phyloP scores from a whole-genome alignment of 805 yeast genomes.

The Ogataea allantospora region DNA sequence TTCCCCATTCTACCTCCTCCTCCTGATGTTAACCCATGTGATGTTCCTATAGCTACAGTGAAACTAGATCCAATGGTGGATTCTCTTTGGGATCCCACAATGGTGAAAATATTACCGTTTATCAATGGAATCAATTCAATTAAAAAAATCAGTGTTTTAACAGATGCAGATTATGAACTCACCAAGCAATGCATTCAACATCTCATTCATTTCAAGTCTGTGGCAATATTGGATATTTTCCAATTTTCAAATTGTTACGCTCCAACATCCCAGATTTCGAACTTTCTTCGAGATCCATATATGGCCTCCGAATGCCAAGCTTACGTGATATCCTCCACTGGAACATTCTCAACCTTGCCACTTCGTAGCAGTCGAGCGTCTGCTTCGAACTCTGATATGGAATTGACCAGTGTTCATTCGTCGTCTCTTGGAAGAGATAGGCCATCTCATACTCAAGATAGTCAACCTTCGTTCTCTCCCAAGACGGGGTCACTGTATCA shows the following conservation, averaged over 20 bases:
- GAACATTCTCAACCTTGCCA: slow-evolving; percentile 36
- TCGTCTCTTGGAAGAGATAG: slow-evolving; percentile 13
- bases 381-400: slow-evolving; percentile 25
- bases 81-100: slow-evolving; percentile 95
- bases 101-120: slow-evolving; percentile 81
- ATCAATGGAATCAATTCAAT: slow-evolving; percentile 89
- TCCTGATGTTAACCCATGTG: slow-evolving; percentile 68
- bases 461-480: slow-evolving; percentile 15
- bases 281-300: slow-evolving; percentile 59
- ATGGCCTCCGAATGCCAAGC: slow-evolving; percentile 84
- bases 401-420: slow-evolving; percentile 21
- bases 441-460: slow-evolving; percentile 9
- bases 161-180: slow-evolving; percentile 74
- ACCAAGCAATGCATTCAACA: slow-evolving; percentile 90
- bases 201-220: slow-evolving; percentile 83
- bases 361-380: slow-evolving; percentile 30
- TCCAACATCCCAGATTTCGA: slow-evolving; percentile 73
- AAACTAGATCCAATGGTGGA: slow-evolving; percentile 71
- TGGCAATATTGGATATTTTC: slow-evolving; percentile 79
- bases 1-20: slow-evolving; percentile 87
- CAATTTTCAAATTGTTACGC: slow-evolving; percentile 89
- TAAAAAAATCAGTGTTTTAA: slow-evolving; percentile 67
- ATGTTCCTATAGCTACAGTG: slow-evolving; percentile 92
- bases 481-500: slow-evolving; percentile 10
- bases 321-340: slow-evolving; percentile 57